Conservation (phyloP, 163 green algal species). For the Scenedesmus sp. region DNA sequence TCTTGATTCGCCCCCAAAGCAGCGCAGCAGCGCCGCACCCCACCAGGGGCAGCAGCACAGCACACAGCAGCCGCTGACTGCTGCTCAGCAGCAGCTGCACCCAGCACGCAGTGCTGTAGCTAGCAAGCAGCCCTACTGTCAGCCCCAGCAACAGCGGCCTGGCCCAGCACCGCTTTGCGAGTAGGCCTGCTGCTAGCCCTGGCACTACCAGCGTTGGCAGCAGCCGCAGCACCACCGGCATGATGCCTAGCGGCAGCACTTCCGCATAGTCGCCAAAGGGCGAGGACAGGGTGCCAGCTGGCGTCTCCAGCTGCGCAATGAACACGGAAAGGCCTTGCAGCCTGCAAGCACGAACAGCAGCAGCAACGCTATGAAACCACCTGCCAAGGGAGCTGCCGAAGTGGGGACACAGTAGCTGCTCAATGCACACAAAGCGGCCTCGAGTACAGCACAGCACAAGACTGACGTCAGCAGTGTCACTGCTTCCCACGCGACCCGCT, state of each 20-base stretch:
- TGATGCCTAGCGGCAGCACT: conserved; percentile 22
- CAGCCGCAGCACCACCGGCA: conserved; percentile 17
- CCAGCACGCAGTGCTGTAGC: neutral
- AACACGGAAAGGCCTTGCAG: conserved; percentile 42
- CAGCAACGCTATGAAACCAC: neutral
- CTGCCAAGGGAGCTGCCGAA: neutral
- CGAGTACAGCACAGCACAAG: no score
- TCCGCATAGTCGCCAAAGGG: neutral
- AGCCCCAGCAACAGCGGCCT: neutral
- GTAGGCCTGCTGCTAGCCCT: neutral
- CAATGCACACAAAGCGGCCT: no score
- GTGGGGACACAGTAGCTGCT: neutral
- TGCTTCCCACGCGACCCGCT: neutral
- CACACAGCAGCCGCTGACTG: neutral
- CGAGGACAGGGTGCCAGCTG: conserved; percentile 26
- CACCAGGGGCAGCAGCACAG: neutral
- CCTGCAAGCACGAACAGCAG: conserved; percentile 5
- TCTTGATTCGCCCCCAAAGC: neutral
- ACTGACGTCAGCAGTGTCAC: no score
- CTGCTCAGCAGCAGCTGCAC: conserved; percentile 35
- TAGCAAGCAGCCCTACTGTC: neutral
- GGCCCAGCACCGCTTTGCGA: neutral
- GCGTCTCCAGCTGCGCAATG: conserved; percentile 38
- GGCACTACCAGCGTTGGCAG: neutral
- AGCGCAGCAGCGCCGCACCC: conserved; percentile 12